phyloP scores from a whole-genome alignment of 768 basidiomycete species.

The Pleurotus citrinopileatus region DNA sequence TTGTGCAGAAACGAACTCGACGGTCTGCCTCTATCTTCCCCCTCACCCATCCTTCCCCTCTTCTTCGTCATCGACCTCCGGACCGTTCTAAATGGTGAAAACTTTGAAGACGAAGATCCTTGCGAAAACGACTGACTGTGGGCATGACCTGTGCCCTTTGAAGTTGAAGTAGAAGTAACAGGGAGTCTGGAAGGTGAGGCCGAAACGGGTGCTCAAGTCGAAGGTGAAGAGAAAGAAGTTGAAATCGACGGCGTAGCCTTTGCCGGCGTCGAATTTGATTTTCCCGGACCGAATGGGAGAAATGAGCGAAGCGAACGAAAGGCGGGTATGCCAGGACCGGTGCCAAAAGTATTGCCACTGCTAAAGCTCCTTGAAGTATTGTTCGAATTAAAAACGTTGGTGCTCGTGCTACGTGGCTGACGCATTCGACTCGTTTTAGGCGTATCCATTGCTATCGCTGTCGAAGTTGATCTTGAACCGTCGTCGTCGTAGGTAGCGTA shows the following conservation, averaged over 20 bases:
- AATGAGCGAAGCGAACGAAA: slow-evolving; percentile 66
- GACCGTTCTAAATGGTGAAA: slow-evolving; percentile 50
- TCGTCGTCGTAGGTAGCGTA: too few relatives aligned
- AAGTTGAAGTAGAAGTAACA: background rate
- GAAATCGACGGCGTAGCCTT: slow-evolving; percentile 11
- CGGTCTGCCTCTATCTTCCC: background rate
- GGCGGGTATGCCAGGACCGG: slow-evolving; percentile 8
- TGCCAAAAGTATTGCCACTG: background rate
- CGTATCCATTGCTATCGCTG: background rate
- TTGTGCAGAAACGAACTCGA: background rate
- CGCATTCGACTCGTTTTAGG: slow-evolving; percentile 2
- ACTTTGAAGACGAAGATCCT: slow-evolving; percentile 20
- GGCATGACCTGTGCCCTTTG: slow-evolving; percentile 21
- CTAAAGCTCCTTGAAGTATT: slow-evolving; percentile 1
- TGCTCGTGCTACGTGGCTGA: background rate
- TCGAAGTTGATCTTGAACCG: background rate
- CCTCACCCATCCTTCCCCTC: slow-evolving; percentile 23
- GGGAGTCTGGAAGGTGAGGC: background rate
- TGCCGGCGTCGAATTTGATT: slow-evolving; percentile 19
- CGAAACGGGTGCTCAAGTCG: background rate
- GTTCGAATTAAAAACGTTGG: background rate
- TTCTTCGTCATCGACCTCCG: slow-evolving; percentile 53
- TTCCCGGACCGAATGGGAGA: slow-evolving; percentile 62
- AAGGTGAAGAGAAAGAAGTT: slow-evolving; percentile 13
- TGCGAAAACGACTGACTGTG: slow-evolving; percentile 21